Base-by-base conservation (phyloP, 1,284 basidiomycete genomes). In the Puccinia polysora region DNA sequence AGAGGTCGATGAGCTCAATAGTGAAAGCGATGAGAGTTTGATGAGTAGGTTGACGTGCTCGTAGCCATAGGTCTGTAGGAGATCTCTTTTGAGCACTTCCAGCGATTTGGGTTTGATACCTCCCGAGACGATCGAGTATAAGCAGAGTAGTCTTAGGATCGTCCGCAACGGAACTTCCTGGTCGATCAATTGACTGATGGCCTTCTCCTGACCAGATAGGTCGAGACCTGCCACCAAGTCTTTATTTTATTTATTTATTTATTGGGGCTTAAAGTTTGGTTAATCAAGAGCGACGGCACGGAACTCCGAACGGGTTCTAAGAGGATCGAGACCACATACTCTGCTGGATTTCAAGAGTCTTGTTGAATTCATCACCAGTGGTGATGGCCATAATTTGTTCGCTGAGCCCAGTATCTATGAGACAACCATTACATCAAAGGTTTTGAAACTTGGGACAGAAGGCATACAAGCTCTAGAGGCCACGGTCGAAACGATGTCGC, bases 1-100 rank as follows among this genome's bases (percentile, higher is more conserved):
- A n/a, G 82, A 79, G n/a, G 82, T 76, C 7, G 86, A 82, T 45
- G 97, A 84, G 0, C 86, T 84, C 15, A 90, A 84, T 1, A 87
- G 83, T 7, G 89, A 84, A 56, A 98, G 84, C 15, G 88, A 87
- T 7, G 68, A 71, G 23, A 71, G 49, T 43, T 71, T 62, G 62
- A 97, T 84, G 38, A 99, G 83, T 52, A 96, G 83, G 0, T 93
- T 89, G 8, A 98, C 82, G 77, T 89, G 85, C 78, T 90, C 85
- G 81, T 95, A 97, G 34, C 96, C 96, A 80, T 97, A 97, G 30
- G 89, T 85, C 89, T 97, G 95, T 4, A 97, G 82, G 76, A 98
- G 85, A 76, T 97, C 94, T 67, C 90, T 86, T 81, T 95, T 95
- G 77, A 97, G 84, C 73, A 85, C 87, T 75, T 98, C 96, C 18